A percentile compares a stretch with the other conserved stretches of the same genome.
phyloP scores from a whole-genome alignment of 306 rosid species.

The Acmispon strigosus region DNA sequence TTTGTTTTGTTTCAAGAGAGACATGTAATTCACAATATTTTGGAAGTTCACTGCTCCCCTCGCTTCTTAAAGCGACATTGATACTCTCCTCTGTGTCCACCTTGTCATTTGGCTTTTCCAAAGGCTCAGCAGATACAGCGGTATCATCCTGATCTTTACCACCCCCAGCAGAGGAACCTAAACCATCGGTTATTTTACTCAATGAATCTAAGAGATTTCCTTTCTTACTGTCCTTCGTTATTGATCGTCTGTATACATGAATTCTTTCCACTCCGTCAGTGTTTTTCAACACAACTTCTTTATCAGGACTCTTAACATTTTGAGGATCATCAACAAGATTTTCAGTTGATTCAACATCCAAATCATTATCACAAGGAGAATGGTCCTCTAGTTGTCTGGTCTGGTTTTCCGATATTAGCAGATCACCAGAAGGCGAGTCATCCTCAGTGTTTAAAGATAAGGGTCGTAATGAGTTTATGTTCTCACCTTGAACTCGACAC shows the following conservation, averaged over 20 bases:
- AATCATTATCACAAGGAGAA: constrained; percentile 49
- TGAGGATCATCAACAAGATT: constrained; percentile 38
- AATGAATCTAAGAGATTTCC: constrained; percentile 38
- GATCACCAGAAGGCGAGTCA: constrained; percentile 43
- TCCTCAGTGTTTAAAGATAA: constrained; percentile 42
- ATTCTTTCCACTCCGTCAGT: constrained; percentile 46
- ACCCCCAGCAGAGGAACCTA: constrained; percentile 27
- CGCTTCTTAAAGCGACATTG: constrained; percentile 32
- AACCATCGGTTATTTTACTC: constrained; percentile 33
- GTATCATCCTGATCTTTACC: constrained; percentile 44
- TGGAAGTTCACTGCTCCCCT: constrained; percentile 38
- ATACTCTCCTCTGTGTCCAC: constrained; percentile 31
- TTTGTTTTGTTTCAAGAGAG: constrained; percentile 38
- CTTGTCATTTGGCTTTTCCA: constrained; percentile 40
- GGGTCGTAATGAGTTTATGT: constrained; percentile 30
- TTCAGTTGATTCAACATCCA: constrained; percentile 45
- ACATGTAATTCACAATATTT: constrained; percentile 35
- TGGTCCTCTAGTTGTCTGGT: constrained; percentile 41
- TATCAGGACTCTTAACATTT: constrained; percentile 39
- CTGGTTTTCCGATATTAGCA: constrained; percentile 43
- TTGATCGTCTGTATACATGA: constrained; percentile 70
- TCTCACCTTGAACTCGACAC: constrained; percentile 65
- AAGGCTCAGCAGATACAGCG: constrained; percentile 41
- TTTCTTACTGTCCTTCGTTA: constrained; percentile 57
- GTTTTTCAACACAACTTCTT: constrained; percentile 44